These are phyloP conservation scores for Nematodospora valgi DNA, from an alignment of 805 yeast species.

Conservation along the genomic window DNA sequence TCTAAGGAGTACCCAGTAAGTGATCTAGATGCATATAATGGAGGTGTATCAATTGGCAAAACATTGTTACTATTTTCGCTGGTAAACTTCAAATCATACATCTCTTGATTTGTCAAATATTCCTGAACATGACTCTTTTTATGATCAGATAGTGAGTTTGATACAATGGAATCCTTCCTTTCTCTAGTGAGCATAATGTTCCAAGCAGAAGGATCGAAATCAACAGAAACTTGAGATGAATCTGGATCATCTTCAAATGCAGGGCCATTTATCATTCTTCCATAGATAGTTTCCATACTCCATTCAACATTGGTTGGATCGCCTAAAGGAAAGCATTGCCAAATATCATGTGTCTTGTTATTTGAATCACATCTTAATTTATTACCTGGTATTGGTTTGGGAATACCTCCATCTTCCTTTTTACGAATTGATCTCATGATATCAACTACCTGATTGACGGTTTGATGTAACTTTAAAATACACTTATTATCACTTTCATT, in stretches of 20 bases:
- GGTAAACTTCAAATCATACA: slow-evolving; percentile 36
- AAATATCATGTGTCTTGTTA: slow-evolving; percentile 55
- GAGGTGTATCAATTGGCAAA: slow-evolving; percentile 44
- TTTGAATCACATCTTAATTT: slow-evolving; percentile 69
- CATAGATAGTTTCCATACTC: slow-evolving; percentile 65
- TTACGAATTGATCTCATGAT: slow-evolving; percentile 65
- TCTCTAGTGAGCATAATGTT: slow-evolving; percentile 8
- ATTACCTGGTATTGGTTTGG: slow-evolving; percentile 71
- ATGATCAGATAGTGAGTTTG: slow-evolving; percentile 8
- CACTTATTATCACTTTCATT: slow-evolving; percentile 39
- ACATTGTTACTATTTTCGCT: slow-evolving; percentile 47
- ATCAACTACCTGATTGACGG: slow-evolving; percentile 70
- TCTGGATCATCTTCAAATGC: slow-evolving; percentile 49
- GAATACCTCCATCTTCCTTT: slow-evolving; percentile 60
- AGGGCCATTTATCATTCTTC: slow-evolving; percentile 61
- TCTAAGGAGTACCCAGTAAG: slow-evolving; percentile 91
- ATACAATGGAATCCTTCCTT: slow-evolving; percentile 8
- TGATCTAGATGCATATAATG: slow-evolving; percentile 75
- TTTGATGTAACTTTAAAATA: slow-evolving; percentile 54
- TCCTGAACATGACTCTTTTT: slow-evolving; percentile 12
- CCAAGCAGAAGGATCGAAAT: slow-evolving; percentile 9
- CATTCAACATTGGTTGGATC: slow-evolving; percentile 47
- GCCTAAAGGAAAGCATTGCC: slow-evolving; percentile 76
- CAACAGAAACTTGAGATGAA: slow-evolving; percentile 42
- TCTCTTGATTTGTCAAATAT: slow-evolving; percentile 12